phyloP scores from a whole-genome alignment of 1,284 basidiomycete genomes.

The Boletus mariae region DNA sequence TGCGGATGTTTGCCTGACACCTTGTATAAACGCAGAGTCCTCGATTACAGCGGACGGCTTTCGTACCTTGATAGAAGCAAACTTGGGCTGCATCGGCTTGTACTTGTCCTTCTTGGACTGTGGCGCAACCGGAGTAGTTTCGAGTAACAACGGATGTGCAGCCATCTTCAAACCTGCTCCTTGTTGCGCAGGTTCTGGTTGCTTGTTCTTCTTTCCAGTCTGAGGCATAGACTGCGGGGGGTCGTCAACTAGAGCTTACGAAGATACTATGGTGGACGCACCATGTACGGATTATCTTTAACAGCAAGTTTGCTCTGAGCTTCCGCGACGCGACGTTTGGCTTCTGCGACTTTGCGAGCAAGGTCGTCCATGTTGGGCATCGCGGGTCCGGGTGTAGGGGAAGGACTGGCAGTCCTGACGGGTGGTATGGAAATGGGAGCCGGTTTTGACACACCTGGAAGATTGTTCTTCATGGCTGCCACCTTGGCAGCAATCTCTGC shows the following conservation, averaged over 20 bases:
- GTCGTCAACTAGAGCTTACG: constrained; percentile 6
- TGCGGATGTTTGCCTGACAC: constrained; percentile 68
- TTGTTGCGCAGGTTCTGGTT: constrained; percentile 61
- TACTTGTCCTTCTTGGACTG: constrained; percentile 86
- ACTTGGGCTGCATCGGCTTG: constrained; percentile 97
- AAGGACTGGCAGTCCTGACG: constrained; percentile 35
- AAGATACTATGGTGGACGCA: constrained; percentile 32
- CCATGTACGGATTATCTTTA: constrained; percentile 83
- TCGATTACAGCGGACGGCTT: background rate
- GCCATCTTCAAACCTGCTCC: constrained; percentile 86
- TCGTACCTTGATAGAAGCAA: constrained; percentile 81
- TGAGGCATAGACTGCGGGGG: constrained; percentile 45
- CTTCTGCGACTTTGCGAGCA: constrained; percentile 69
- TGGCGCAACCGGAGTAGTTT: constrained; percentile 52
- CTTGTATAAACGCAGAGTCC: background rate
- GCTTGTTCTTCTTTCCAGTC: constrained; percentile 52
- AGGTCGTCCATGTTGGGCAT: constrained; percentile 62
- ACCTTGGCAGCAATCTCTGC: constrained; percentile 85
- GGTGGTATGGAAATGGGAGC: constrained; percentile 28
- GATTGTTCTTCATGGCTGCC: constrained; percentile 66
- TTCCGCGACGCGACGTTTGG: constrained; percentile 74
- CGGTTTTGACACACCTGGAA: constrained; percentile 31
- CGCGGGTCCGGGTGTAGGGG: constrained; percentile 30
- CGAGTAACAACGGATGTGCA: constrained; percentile 82
- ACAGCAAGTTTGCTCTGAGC: constrained; percentile 69